Evolutionary conservation across 2,329 filamentous ascomycete species (phyloP).

Genomic region (Alternaria ventricosa): DNA sequence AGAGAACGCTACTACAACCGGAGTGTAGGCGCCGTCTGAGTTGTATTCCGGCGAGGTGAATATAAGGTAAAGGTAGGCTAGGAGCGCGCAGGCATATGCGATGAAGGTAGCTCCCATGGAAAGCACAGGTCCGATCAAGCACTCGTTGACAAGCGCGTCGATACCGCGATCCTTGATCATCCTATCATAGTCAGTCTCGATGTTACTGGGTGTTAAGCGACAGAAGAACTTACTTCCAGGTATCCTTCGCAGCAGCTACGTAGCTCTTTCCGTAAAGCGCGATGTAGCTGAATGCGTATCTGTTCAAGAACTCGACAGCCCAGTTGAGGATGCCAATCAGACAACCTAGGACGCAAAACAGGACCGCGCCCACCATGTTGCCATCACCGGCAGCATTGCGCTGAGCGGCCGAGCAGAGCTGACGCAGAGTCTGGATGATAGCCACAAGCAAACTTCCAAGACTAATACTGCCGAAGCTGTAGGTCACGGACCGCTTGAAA

Average conservation of each 20-base stretch:
- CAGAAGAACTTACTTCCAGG: constrained; percentile 66
- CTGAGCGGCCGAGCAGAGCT: constrained; percentile 79
- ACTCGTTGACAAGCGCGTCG: constrained; percentile 88
- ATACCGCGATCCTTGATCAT: constrained; percentile 94
- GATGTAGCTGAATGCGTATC: constrained; percentile 92
- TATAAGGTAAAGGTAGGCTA: constrained; percentile 85
- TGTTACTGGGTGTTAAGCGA: not conserved
- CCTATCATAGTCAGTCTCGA: constrained; percentile 33
- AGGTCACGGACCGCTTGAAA: constrained; percentile 80
- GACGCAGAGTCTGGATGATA: constrained; percentile 83
- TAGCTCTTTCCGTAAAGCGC: constrained; percentile 92
- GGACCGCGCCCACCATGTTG: constrained; percentile 69
- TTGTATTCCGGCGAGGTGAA: constrained; percentile 86
- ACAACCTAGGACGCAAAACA: constrained; percentile 79
- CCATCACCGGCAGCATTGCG: constrained; percentile 69
- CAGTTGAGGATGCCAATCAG: constrained; percentile 81
- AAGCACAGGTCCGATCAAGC: constrained; percentile 68
- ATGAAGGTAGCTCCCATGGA: constrained; percentile 84
- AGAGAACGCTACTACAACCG: constrained; percentile 80
- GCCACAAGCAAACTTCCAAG: constrained; percentile 86
- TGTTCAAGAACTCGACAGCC: constrained; percentile 87
- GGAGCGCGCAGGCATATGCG: constrained; percentile 78
- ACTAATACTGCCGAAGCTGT: constrained; percentile 90
- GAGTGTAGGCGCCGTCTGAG: constrained; percentile 68
- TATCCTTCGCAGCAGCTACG: constrained; percentile 84